Percentiles rank a stretch among this genome's conserved stretches.
These are phyloP conservation scores for Lentithecium fluviatile DNA, from an alignment of 495 filamentous ascomycete genomes.

Conservation along the genomic window DNA sequence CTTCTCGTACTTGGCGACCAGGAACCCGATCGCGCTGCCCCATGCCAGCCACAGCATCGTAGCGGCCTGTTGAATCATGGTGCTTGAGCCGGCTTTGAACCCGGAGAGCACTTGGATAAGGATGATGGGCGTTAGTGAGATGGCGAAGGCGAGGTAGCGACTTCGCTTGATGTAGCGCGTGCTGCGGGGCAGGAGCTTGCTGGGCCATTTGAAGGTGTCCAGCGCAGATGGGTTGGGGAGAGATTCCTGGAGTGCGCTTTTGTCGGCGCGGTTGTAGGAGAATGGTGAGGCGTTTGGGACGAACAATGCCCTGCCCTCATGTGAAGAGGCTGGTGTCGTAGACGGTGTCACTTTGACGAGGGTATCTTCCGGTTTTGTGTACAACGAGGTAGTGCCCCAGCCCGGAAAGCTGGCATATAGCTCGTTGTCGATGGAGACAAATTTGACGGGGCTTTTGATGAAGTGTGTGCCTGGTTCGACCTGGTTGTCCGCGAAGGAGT, in stretches of 20 bases:
- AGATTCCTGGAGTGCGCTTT: neutral
- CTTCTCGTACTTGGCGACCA: neutral
- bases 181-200: neutral
- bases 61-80: neutral
- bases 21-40: slow-evolving; percentile 3
- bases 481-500: neutral
- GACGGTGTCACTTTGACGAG: neutral
- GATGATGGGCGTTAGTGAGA: slow-evolving; percentile 5
- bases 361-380: neutral
- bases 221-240: neutral
- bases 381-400: neutral
- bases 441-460: neutral
- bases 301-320: neutral
- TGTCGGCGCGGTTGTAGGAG: slow-evolving; percentile 1
- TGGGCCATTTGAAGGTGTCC: neutral
- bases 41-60: slow-evolving; percentile 21
- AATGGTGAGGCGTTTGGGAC: slow-evolving; percentile 2
- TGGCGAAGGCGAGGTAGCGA: slow-evolving; percentile 6
- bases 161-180: slow-evolving; percentile 7
- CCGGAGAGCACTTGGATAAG: slow-evolving; percentile 2
- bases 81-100: slow-evolving; percentile 4
- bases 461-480: neutral
- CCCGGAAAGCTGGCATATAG: neutral
- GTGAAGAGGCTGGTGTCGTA: neutral
- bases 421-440: neutral